These are phyloP conservation scores for Trichosporon sp. DNA, from an alignment of 1,284 basidiomycete genomes.

Conservation along the genomic window DNA sequence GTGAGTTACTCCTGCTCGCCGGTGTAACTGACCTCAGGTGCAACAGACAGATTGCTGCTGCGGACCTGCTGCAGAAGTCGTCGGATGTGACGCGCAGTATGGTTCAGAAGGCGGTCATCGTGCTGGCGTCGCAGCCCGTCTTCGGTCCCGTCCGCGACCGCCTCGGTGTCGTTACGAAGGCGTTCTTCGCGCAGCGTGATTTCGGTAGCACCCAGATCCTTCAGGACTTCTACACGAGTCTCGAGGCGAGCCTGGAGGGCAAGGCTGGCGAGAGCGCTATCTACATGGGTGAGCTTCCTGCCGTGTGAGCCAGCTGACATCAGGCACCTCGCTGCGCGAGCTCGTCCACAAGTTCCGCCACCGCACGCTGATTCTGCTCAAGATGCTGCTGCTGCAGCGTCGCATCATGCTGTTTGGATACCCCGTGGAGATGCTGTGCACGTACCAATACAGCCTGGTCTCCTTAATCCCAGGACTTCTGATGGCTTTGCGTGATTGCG, in stretches of 20 bases:
- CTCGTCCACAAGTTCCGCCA: slow-evolving; percentile 92
- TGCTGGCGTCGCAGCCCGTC: slow-evolving; percentile 84
- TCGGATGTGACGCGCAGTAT: slow-evolving; percentile 91
- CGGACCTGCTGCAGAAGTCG: slow-evolving; percentile 76
- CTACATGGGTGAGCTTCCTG: slow-evolving; percentile 48
- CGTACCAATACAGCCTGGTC: slow-evolving; percentile 94
- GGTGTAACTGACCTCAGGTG: slow-evolving; percentile 62
- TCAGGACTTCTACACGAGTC: slow-evolving; percentile 74
- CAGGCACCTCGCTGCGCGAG: slow-evolving; percentile 87
- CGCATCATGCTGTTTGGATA: slow-evolving; percentile 96
- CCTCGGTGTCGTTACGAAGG: slow-evolving; percentile 90
- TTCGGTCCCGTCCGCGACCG: slow-evolving; percentile 71
- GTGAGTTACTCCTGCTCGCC: slow-evolving; percentile 59
- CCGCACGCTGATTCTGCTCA: slow-evolving; percentile 88
- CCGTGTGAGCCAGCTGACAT: slow-evolving; percentile 22
- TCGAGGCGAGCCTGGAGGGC: slow-evolving; percentile 62
- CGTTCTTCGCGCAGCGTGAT: slow-evolving; percentile 85
- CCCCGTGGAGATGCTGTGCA: slow-evolving; percentile 93
- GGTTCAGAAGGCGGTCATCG: slow-evolving; percentile 97
- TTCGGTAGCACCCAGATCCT: slow-evolving; percentile 81
- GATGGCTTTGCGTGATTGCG: slow-evolving; percentile 85
- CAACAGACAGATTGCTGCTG: slow-evolving; percentile 89
- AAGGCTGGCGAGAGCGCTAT: slow-evolving; percentile 53
- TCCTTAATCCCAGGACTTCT: slow-evolving; percentile 82
- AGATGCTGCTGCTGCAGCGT: slow-evolving; percentile 90